Evolutionary conservation across 2,329 filamentous ascomycete species (phyloP), one percentile per base, ranked within the genome.

Genomic region (Pseudopithomyces chartarum): DNA sequence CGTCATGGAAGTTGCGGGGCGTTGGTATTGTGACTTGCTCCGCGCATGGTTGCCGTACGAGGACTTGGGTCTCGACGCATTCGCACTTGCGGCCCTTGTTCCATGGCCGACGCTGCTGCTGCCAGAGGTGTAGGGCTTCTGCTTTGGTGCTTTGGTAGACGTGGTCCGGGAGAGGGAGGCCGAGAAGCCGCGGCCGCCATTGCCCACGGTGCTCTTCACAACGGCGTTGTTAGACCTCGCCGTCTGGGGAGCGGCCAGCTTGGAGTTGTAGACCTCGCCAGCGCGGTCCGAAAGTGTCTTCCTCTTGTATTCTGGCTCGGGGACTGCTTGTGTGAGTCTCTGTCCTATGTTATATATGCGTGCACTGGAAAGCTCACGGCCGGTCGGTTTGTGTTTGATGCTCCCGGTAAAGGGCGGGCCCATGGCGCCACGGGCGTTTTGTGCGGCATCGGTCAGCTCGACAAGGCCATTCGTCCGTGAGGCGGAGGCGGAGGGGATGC

Each of bases 381-480:
- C 79, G 38, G 78, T 78, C 51, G 81, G 80, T 70, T 83, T 84
- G 63, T 84, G 80, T 63, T 85, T 85, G 55, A 74, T 67, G 54
- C 75, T 72, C 17, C 76, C 72, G 20, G 78, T 76, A 11, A 80
- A 79, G 15, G 80, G 80, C 12, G 79, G 79, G 48, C 75, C 73
- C 71, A 84, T 78, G 58, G 73, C 76, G 34, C 70, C 73, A 51
- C 84, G 82, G 63, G 79, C 75, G 69, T 89, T 89, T 62, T 80
- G 81, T 39, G 77, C 78, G 12, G 82, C 78, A 4, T 80, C 75
- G 29, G 78, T 81, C 71, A 85, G 76, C 65, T 86, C 84, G 56
- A 69, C 71, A 39, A 86, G 77, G 44, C 73, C 69, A 20, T 29
- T 52, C 11, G 33, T 13, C 19, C 67, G 65, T 29, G 66, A 56